Base-by-base conservation (phyloP, 225 moss, liverwort and hornwort genomes). In the Polytrichum commune region DNA sequence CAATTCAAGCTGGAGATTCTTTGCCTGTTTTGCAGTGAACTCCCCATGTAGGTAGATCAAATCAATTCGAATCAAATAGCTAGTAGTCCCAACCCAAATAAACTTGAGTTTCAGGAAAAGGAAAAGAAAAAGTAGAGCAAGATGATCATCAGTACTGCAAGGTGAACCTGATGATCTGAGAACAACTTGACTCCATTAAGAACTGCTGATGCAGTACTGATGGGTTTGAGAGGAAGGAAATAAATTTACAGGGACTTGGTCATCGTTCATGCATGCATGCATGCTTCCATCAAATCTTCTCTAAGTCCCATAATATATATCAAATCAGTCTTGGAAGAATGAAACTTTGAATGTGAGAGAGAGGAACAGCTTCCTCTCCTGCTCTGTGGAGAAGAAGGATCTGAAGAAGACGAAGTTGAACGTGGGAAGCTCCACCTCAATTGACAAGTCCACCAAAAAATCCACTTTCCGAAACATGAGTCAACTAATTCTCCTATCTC, bases 201-300 rank as follows among this genome's bases (percentile, higher is more conserved):
- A 58, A 20, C 20, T 20, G 2, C 58, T 58, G 58, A 6, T 6
- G 58, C 58, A 58, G 6, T n/a, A 24, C 1, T 9, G 22, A 20
- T 20, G 58, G 24, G 24, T 6, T 20, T 58, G 1, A 58, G 58
- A 58, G 58, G 4, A 27, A 71, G 24, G 67, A 60, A 20, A 1
- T 54, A 27, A 65, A 22, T 68, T 73, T 67, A 74, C 55, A 67
- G 20, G 70, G 53, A 30, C 76, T 79, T 69, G 72, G 62, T 54
- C 63, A 55, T 60, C 53, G 9, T 38, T 30, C 30, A 30, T 30
- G 30, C 38, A 46, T 46, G 32, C 46, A 46, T 16, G 46, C 46
- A 4, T 46, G 46, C 58, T 22, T 23, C 58, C 60, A n/a, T 23
- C 22, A 60, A 20, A 7, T 20, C 60, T 20, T 6, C 6, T 20